These are phyloP conservation scores for Colletotrichum sp. DNA, from an alignment of 2,329 filamentous ascomycete genomes.

Conservation along the genomic window DNA sequence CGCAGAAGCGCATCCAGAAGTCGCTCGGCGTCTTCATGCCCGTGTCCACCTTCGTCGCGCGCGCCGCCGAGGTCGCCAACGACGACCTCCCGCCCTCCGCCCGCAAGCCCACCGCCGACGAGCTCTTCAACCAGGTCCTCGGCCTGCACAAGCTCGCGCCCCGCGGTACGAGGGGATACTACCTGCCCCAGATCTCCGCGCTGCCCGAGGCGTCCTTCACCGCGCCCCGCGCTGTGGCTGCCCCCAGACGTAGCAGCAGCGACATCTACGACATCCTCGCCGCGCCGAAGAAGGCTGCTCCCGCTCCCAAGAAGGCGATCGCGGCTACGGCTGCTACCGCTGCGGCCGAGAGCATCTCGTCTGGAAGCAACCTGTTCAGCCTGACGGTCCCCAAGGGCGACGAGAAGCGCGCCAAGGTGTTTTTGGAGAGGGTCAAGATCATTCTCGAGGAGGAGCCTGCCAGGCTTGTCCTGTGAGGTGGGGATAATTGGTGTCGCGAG, in stretches of 20 bases:
- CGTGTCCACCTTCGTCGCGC: constrained; percentile 83
- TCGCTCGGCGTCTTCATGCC: constrained; percentile 82
- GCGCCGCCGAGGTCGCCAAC: constrained; percentile 87
- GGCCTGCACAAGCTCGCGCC: constrained; percentile 62
- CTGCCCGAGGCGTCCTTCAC: constrained; percentile 53
- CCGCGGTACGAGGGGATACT: constrained; percentile 59
- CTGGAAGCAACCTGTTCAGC: constrained; percentile 78
- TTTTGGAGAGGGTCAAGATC: constrained; percentile 85
- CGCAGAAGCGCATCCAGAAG: constrained; percentile 80
- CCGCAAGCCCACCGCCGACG: constrained; percentile 72
- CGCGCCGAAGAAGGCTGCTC: constrained; percentile 34
- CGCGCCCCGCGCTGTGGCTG: constrained; percentile 30
- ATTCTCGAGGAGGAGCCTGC: constrained; percentile 83
- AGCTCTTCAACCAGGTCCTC: constrained; percentile 89
- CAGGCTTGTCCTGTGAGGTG: constrained; percentile 66
- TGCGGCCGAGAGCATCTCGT: constrained; percentile 48
- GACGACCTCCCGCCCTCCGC: constrained; percentile 77
- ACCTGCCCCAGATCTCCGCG: constrained; percentile 74
- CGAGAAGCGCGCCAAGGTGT: constrained; percentile 79
- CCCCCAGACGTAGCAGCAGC: constrained; percentile 36
- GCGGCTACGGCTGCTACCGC: constrained; percentile 24
- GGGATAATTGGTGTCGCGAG: background rate
- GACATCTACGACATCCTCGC: constrained; percentile 87
- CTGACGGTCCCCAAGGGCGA: constrained; percentile 80
- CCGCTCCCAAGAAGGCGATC: background rate